Base-by-base conservation (phyloP, 805 yeast species). In the Yarrowia osloensis region DNA sequence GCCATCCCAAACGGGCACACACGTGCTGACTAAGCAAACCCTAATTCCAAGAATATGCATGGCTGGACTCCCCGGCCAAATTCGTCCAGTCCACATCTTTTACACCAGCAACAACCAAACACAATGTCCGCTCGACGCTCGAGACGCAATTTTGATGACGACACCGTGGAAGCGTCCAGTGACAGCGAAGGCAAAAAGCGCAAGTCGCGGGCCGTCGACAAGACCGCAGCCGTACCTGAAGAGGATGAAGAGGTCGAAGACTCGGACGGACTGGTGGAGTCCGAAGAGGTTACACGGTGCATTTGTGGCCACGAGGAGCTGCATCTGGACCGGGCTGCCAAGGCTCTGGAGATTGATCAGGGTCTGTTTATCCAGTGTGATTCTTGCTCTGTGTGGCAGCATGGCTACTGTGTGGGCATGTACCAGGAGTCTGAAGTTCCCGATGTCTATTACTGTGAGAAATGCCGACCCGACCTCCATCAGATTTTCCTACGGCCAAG, bases 291-390 rank as follows among this genome's bases (percentile, higher is more conserved):
- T 47, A 84, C 88, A 2, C 75, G 88, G 62, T 85, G 88, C 73
- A 77, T 84, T 19, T 87, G 86, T 73, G 86, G 86, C 13, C 79
- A 81, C 70, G 81, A 81, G 52, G 87, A 84, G 69, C 77, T 80
- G 28, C 79, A 76, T 68, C 70, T 76, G 26, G 73, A 74, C 68
- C 71, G 72, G 17, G 69, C 74, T 33, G 71, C 75, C 35, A 68
- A 68, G 50, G 57, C 65, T 39, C 65, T 65, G 37, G 68, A 68
- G 68, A 96, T 91, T 69, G 97, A 91, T 77, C 95, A 94, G 72
- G 98, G 98, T 0, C 88, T 91, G 73, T 93, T 96, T 26, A 90
- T 95, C 69, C 98, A 95, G 78, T 95, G 99, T 81, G 99, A 95
- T 73, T 83, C 84, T 70, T 94, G 99, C 79, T 86, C 90, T 21